phyloP scores from a whole-genome alignment of 2,329 filamentous ascomycete genomes.

The Fusarium sambucinum region DNA sequence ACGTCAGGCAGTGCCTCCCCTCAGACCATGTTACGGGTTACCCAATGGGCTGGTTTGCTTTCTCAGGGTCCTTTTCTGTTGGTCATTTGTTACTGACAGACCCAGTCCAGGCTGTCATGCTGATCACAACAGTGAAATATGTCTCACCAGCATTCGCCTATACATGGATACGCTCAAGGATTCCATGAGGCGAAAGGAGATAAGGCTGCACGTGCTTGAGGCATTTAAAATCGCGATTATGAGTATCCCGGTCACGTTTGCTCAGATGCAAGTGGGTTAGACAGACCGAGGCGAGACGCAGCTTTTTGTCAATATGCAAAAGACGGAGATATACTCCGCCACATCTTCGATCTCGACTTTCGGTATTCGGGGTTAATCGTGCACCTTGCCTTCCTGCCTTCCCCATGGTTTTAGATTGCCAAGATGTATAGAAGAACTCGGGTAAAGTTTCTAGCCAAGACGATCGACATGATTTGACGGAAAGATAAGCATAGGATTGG shows the following conservation, averaged over 20 bases:
- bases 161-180: neutral
- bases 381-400: neutral
- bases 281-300: neutral
- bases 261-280: neutral
- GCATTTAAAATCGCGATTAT: conserved; percentile 1
- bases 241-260: neutral
- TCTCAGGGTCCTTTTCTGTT: neutral
- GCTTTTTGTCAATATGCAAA: neutral
- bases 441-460: conserved; percentile 5
- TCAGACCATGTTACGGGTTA: neutral
- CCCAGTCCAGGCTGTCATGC: neutral
- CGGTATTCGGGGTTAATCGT: neutral
- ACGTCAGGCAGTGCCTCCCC: neutral
- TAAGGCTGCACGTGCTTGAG: conserved; percentile 1
- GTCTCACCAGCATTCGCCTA: neutral
- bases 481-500: neutral
- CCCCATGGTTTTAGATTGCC: neutral
- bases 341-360: neutral
- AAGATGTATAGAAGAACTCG: neutral
- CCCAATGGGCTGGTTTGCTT: neutral
- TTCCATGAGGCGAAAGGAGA: neutral
- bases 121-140: neutral
- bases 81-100: neutral
- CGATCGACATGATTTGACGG: neutral
- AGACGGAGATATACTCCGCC: neutral